phyloP scores from a whole-genome alignment of 1,284 basidiomycete genomes.

The Singerocomus inundabilis region DNA sequence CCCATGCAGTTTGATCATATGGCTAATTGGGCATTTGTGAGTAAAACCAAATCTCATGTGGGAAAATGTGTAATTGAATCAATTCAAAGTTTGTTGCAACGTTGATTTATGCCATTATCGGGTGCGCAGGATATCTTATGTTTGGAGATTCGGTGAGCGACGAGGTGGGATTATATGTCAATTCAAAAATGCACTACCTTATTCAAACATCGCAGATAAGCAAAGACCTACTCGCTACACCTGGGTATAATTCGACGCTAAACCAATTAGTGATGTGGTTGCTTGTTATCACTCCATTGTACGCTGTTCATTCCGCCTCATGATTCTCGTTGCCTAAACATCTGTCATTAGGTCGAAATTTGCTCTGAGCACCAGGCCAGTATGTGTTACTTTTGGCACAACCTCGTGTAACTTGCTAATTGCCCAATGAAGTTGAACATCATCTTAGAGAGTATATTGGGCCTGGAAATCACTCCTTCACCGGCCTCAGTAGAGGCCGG shows the following conservation, averaged over 20 bases:
- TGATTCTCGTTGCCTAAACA: constrained; percentile 9
- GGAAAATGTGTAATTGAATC: constrained; percentile 5
- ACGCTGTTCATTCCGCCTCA: constrained; percentile 6
- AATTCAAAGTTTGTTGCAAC: constrained; percentile 67
- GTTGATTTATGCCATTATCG: constrained; percentile 76
- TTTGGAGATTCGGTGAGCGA: constrained; percentile 82
- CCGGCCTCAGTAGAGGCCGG: constrained; percentile 41
- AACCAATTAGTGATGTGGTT: constrained; percentile 86
- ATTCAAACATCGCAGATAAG: constrained; percentile 61
- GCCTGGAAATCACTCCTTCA: constrained; percentile 49
- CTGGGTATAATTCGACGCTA: constrained; percentile 71
- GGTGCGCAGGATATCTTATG: constrained; percentile 89
- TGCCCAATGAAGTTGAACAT: constrained; percentile 62
- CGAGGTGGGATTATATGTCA: constrained; percentile 55
- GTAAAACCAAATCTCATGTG: constrained; percentile 22
- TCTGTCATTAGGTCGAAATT: constrained; percentile 70
- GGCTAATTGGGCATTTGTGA: constrained; percentile 82
- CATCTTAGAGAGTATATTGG: constrained; percentile 74
- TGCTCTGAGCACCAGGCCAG: constrained; percentile 81
- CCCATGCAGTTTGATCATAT: constrained; percentile 80
- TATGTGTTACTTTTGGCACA: constrained; percentile 37
- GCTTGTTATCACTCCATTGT: constrained; percentile 85
- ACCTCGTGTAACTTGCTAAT: constrained; percentile 3
- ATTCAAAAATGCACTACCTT: not conserved
- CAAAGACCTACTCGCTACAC: constrained; percentile 73